Conservation (phyloP, 108 stramenopile genomes). For the Parietichytrium sp. region DNA sequence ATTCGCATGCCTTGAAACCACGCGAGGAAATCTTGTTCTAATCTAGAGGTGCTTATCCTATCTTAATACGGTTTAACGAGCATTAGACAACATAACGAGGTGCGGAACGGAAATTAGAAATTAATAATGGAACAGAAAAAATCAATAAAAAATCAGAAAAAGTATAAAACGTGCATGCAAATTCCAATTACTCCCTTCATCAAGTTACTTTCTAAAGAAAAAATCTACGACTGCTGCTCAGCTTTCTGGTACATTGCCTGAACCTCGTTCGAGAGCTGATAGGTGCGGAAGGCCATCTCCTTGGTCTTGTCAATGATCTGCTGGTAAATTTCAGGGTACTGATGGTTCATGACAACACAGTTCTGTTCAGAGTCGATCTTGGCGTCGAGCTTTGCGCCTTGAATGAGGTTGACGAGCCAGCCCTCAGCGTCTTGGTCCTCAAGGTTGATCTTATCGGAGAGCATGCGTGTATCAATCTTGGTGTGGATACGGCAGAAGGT, state of each 20-base stretch:
- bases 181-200: no score
- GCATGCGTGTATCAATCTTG: conserved; percentile 88
- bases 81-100: no score
- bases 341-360: conserved; percentile 89
- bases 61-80: no score
- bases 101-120: no score
- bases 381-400: conserved; percentile 86
- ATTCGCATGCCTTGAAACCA: no score
- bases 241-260: background rate
- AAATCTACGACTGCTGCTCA: conserved; percentile 22
- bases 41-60: no score
- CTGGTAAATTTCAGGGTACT: conserved; percentile 72
- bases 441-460: conserved; percentile 92
- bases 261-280: conserved; percentile 39
- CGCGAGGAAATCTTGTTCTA: no score
- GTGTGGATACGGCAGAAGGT: conserved; percentile 98
- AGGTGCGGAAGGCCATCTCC: conserved; percentile 76
- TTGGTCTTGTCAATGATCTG: conserved; percentile 94
- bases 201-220: no score
- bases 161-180: no score
- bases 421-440: conserved; percentile 86
- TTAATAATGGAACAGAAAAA: no score
- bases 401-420: conserved; percentile 97
- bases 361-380: conserved; percentile 89
- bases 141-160: no score